Conservation (phyloP, 306 rosid genomes). For the Nissolia schottii region DNA sequence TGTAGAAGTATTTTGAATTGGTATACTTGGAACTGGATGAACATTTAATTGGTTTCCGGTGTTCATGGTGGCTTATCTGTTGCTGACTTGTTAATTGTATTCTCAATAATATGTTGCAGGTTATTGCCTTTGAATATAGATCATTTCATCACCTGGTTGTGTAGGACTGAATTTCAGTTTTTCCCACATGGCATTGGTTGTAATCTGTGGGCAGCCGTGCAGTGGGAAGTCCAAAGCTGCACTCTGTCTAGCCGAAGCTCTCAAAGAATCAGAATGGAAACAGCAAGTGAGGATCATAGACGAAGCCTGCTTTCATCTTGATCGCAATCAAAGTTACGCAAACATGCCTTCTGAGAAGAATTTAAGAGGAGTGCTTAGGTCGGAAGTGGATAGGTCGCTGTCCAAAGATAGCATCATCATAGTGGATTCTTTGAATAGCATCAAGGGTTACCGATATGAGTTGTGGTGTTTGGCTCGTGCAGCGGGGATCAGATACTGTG, state of each 20-base stretch:
- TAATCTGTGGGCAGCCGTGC: slow-evolving; percentile 90
- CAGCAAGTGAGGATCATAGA: slow-evolving; percentile 58
- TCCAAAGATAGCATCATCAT: slow-evolving; percentile 66
- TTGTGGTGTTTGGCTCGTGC: slow-evolving; percentile 98
- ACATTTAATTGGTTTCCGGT: neutral
- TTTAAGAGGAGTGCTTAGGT: slow-evolving; percentile 83
- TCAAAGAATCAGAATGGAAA: slow-evolving; percentile 56
- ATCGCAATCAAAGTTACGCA: slow-evolving; percentile 78
- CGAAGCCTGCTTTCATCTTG: slow-evolving; percentile 75
- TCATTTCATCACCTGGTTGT: neutral
- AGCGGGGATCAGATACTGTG: slow-evolving; percentile 80
- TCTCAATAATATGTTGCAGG: slow-evolving; percentile 19
- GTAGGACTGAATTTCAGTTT: neutral
- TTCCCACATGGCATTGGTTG: slow-evolving; percentile 77
- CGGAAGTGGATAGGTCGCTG: slow-evolving; percentile 84
- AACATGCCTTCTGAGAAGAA: slow-evolving; percentile 89
- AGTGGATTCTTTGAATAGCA: slow-evolving; percentile 81
- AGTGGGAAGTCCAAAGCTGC: slow-evolving; percentile 78
- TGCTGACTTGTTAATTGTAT: neutral
- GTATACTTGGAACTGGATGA: neutral
- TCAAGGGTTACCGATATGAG: slow-evolving; percentile 91
- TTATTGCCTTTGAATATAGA: neutral
- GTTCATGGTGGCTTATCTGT: neutral
- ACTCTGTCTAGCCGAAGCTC: slow-evolving; percentile 52
- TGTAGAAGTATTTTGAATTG: neutral